Evolutionary conservation across 2,329 filamentous ascomycete species (phyloP).

Genomic region (Zymoseptoria passerinii): DNA sequence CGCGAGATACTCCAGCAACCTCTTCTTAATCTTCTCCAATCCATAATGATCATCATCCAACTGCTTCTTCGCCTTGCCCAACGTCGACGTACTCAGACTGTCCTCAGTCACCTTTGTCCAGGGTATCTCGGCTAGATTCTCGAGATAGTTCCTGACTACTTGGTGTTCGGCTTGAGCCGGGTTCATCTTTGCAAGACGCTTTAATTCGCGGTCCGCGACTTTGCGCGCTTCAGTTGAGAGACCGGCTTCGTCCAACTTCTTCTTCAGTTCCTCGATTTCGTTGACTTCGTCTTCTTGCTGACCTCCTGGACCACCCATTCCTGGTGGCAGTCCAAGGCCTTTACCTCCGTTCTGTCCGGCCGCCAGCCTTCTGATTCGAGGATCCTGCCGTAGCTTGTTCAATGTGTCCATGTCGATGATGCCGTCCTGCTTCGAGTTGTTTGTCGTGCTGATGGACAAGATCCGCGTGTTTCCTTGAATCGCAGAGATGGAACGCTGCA

Average conservation of each 20-base stretch:
- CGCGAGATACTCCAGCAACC: constrained; percentile 86
- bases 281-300: constrained; percentile 69
- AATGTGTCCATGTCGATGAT: constrained; percentile 38
- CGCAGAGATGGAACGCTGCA: constrained; percentile 70
- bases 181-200: constrained; percentile 87
- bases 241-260: constrained; percentile 72
- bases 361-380: constrained; percentile 30
- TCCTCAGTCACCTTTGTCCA: constrained; percentile 83
- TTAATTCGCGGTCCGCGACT: constrained; percentile 82
- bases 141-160: constrained; percentile 85
- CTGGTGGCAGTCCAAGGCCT: constrained; percentile 26
- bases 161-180: constrained; percentile 94
- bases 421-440: constrained; percentile 35
- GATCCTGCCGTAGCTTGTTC: constrained; percentile 37
- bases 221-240: constrained; percentile 79
- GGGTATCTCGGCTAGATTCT: constrained; percentile 87
- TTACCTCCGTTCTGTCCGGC: constrained; percentile 23
- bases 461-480: constrained; percentile 86
- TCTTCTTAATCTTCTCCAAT: constrained; percentile 93
- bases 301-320: constrained; percentile 29
- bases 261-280: constrained; percentile 84
- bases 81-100: constrained; percentile 70
- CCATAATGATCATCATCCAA: constrained; percentile 95
- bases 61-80: constrained; percentile 74
- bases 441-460: constrained; percentile 60